phyloP scores from a whole-genome alignment of 805 yeast species.

The Starmerella geochares region DNA sequence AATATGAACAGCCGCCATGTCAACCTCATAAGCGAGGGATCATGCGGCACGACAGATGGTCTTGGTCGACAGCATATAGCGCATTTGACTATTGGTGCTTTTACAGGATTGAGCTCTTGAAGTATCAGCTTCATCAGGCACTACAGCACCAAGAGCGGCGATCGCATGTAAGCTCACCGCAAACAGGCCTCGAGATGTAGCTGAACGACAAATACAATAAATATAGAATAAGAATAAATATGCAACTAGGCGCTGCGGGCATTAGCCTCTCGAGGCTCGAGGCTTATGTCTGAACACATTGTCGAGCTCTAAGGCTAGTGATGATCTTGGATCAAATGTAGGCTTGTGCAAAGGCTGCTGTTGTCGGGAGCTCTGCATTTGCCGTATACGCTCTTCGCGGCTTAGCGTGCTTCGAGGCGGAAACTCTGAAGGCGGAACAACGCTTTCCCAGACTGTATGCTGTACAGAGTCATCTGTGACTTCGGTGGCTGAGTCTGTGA shows the following conservation, averaged over 20 bases:
- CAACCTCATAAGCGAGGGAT: too few species aligned
- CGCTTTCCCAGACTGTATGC: slow-evolving; percentile 17
- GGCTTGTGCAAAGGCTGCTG: background rate
- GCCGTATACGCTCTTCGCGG: slow-evolving; percentile 22
- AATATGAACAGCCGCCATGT: too few species aligned
- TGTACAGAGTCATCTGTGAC: slow-evolving; percentile 5
- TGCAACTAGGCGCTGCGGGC: background rate
- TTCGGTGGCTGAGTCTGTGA: slow-evolving; percentile 1
- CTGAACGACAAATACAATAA: too few species aligned
- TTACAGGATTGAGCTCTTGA: slow-evolving; percentile 8
- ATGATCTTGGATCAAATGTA: background rate
- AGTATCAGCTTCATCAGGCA: background rate
- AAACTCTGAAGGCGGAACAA: background rate
- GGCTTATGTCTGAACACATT: slow-evolving; percentile 13
- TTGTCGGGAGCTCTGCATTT: background rate
- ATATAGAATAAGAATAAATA: background rate
- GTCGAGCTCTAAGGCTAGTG: slow-evolving; percentile 14
- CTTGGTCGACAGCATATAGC: slow-evolving; percentile 4
- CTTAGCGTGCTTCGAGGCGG: slow-evolving; percentile 8
- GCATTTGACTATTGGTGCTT: slow-evolving; percentile 16
- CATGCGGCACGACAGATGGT: background rate
- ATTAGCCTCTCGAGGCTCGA: background rate
- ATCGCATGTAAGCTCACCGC: background rate
- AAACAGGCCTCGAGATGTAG: too few species aligned
- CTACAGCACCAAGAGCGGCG: background rate